These are phyloP conservation scores for Melianthus villosus DNA, from an alignment of 441 rosid species.

Conservation along the genomic window DNA sequence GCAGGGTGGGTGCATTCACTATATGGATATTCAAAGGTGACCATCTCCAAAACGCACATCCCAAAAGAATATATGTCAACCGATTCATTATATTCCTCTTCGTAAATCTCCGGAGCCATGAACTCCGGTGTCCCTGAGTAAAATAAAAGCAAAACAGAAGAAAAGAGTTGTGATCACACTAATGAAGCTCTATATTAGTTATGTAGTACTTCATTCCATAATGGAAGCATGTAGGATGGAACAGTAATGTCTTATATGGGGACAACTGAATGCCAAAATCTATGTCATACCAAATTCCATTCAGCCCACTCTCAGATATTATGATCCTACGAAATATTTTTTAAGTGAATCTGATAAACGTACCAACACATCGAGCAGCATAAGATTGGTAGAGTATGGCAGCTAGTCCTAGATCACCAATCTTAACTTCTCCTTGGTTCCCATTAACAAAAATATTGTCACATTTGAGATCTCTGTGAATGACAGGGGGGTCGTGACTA, in stretches of 20 bases:
- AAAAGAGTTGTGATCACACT: constrained; percentile 6
- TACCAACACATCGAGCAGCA: constrained; percentile 87
- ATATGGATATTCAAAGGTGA: constrained; percentile 85
- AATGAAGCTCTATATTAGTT: no score
- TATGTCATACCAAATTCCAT: constrained; percentile 4
- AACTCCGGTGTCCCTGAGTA: constrained; percentile 83
- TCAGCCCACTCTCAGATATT: neutral
- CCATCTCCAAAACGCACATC: constrained; percentile 93
- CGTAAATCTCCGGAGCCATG: constrained; percentile 96
- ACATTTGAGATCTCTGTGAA: constrained; percentile 95
- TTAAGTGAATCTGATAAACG: constrained; percentile 7
- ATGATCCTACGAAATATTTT: constrained; percentile 2
- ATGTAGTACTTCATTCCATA: no score
- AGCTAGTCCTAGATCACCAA: constrained; percentile 93
- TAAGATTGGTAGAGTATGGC: constrained; percentile 69
- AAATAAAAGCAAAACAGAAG: constrained; percentile 11
- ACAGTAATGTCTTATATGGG: no score
- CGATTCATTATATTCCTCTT: constrained; percentile 77
- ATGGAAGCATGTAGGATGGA: no score
- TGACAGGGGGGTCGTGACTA: constrained; percentile 79
- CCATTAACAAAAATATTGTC: constrained; percentile 90
- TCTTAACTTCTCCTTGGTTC: constrained; percentile 91
- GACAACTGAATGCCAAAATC: no score
- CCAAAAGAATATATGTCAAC: constrained; percentile 93
- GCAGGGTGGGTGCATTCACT: constrained; percentile 83